Percentiles rank a stretch among this genome's conserved stretches.
Conservation (phyloP, 2,329 filamentous ascomycete species). For the Diaporthe longicolla region DNA sequence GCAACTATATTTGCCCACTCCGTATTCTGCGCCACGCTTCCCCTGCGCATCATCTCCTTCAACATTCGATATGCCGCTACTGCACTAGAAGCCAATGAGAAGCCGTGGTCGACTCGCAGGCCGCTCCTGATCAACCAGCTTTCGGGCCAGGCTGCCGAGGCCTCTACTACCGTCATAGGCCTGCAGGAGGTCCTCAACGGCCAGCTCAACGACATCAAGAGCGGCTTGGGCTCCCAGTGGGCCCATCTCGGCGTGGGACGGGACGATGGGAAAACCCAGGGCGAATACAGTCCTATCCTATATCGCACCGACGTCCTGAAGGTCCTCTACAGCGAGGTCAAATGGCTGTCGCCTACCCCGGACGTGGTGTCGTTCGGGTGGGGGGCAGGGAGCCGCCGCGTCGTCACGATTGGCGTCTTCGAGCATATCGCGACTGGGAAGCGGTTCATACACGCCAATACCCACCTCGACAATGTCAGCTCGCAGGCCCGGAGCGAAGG, state of each 20-base stretch:
- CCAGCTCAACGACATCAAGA: conserved; percentile 63
- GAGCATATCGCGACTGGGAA: conserved; percentile 55
- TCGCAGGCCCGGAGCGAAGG: conserved; percentile 57
- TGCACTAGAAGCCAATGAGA: conserved; percentile 55
- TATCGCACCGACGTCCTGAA: conserved; percentile 70
- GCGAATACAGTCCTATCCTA: conserved; percentile 79
- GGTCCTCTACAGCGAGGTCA: conserved; percentile 64
- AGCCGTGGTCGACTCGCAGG: conserved; percentile 54
- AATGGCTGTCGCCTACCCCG: conserved; percentile 76
- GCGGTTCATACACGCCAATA: conserved; percentile 62
- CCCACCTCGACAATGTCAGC: conserved; percentile 68
- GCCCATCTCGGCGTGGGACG: conserved; percentile 69
- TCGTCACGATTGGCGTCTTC: conserved; percentile 65
- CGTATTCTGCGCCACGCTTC: conserved; percentile 13
- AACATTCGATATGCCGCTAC: conserved; percentile 65
- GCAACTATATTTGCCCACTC: conserved; percentile 2
- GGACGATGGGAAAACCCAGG: conserved; percentile 69
- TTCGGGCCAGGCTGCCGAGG: conserved; percentile 47
- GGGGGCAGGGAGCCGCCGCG: conserved; percentile 60
- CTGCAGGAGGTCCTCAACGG: conserved; percentile 67
- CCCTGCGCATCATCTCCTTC: conserved; percentile 59
- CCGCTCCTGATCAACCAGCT: conserved; percentile 16
- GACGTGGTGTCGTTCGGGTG: conserved; percentile 71
- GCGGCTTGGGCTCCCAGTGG: conserved; percentile 62
- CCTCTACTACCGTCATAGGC: conserved; percentile 60